Evolutionary conservation across 371 early-diverging fungal species (phyloP).

Genomic region (Mortierella sp.): DNA sequence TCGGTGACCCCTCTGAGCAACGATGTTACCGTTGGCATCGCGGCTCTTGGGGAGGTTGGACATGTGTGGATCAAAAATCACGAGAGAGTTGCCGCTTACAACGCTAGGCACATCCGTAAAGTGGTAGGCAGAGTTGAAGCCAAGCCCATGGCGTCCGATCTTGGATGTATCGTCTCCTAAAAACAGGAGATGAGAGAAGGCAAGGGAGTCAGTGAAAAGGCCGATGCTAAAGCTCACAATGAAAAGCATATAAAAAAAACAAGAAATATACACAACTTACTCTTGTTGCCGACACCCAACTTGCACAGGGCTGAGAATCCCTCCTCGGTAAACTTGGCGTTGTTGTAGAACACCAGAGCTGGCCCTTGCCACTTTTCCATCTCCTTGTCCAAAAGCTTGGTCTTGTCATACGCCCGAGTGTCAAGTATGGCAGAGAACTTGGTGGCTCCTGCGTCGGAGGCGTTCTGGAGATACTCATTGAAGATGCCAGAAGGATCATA

Average conservation of each 20-base stretch:
- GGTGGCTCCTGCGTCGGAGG: slow-evolving; percentile 58
- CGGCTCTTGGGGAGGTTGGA: slow-evolving; percentile 25
- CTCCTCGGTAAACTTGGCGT: slow-evolving; percentile 38
- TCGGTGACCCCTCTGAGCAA: slow-evolving; percentile 24
- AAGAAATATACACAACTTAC: slow-evolving; percentile 10
- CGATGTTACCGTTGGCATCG: background rate
- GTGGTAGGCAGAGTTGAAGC: slow-evolving; percentile 58
- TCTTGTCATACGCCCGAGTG: slow-evolving; percentile 2
- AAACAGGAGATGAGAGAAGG: no score
- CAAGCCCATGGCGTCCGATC: slow-evolving; percentile 57
- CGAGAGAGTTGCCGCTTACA: slow-evolving; percentile 43
- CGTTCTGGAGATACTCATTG: slow-evolving; percentile 58
- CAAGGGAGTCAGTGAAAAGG: no score
- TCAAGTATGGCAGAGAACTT: slow-evolving; percentile 55
- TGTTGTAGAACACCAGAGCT: slow-evolving; percentile 54
- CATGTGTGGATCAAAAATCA: slow-evolving; percentile 50
- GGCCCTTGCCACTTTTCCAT: slow-evolving; percentile 59
- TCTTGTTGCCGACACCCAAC: slow-evolving; percentile 53
- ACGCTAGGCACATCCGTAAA: slow-evolving; percentile 59
- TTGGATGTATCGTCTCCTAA: slow-evolving; percentile 34
- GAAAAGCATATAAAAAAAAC: background rate
- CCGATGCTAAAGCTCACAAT: no score
- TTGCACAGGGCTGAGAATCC: slow-evolving; percentile 46
- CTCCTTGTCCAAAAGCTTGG: slow-evolving; percentile 18
- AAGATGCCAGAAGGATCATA: slow-evolving; percentile 45